Conservation (phyloP, 1,139 yeast species). For the Eremothecium coryli region DNA sequence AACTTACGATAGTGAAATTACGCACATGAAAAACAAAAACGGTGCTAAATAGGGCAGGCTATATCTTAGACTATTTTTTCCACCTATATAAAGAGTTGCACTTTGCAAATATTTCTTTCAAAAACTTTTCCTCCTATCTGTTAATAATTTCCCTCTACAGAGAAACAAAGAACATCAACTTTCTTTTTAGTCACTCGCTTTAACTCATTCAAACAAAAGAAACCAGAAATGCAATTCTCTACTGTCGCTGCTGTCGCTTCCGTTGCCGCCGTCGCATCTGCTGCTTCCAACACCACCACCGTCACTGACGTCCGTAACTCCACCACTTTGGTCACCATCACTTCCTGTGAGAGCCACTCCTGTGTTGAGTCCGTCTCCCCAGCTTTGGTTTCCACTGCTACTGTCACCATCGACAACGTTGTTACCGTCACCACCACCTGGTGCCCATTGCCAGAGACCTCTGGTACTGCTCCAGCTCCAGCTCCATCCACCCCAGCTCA, state of each 20-base stretch:
- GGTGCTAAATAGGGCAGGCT: no score
- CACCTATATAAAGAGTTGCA: no score
- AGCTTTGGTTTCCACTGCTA: constrained; percentile 31
- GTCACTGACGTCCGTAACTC: constrained; percentile 29
- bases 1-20: no score
- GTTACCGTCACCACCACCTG: constrained; percentile 31
- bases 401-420: constrained; percentile 29
- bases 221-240: constrained; percentile 31
- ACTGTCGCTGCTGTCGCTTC: constrained; percentile 30
- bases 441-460: constrained; percentile 27
- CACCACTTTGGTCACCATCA: constrained; percentile 41
- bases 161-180: constrained; percentile 1
- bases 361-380: constrained; percentile 30
- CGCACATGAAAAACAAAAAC: no score
- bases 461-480: constrained; percentile 3
- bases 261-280: constrained; percentile 28
- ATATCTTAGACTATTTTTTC: no score
- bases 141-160: background rate
- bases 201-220: constrained; percentile 3
- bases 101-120: no score
- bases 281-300: constrained; percentile 31
- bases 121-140: no score
- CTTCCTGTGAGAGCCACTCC: constrained; percentile 36
- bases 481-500: constrained; percentile 9
- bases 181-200: constrained; percentile 21